Evolutionary conservation across 768 basidiomycete species (phyloP).

Genomic region (Suillus weaverae): DNA sequence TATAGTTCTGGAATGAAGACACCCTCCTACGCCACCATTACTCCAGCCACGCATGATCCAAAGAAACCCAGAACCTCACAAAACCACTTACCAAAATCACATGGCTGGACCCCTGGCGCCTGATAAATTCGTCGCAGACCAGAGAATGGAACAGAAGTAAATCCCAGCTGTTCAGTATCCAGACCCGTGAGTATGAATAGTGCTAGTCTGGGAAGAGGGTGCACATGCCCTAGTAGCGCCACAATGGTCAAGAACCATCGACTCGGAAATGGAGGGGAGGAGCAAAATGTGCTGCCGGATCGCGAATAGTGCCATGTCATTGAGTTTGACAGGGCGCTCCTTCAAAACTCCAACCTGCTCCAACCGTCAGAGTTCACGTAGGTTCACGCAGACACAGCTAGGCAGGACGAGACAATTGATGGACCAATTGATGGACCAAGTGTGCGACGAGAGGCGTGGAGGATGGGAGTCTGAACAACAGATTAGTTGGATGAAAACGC

Average conservation of each 20-base stretch:
- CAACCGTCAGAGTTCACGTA: neutral
- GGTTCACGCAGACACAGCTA: neutral
- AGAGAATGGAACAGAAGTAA: slow-evolving; percentile 5
- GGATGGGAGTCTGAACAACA: neutral
- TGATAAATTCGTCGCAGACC: neutral
- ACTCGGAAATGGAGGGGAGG: neutral
- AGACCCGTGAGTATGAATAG: neutral
- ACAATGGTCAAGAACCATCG: neutral
- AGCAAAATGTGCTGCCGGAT: neutral
- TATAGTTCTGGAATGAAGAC: neutral
- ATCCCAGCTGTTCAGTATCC: neutral
- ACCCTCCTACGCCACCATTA: neutral
- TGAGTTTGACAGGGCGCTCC: neutral
- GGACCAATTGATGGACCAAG: neutral
- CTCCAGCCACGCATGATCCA: neutral
- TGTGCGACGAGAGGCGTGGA: neutral
- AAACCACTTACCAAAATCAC: neutral
- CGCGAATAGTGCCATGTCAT: neutral
- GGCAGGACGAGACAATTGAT: neutral
- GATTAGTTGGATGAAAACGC: neutral
- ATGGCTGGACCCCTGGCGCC: neutral
- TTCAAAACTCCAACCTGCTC: neutral
- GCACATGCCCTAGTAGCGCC: neutral
- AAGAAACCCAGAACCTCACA: neutral
- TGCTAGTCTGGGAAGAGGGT: neutral